phyloP scores from a whole-genome alignment of 2,329 filamentous ascomycete species.

The Fusarium sp. region DNA sequence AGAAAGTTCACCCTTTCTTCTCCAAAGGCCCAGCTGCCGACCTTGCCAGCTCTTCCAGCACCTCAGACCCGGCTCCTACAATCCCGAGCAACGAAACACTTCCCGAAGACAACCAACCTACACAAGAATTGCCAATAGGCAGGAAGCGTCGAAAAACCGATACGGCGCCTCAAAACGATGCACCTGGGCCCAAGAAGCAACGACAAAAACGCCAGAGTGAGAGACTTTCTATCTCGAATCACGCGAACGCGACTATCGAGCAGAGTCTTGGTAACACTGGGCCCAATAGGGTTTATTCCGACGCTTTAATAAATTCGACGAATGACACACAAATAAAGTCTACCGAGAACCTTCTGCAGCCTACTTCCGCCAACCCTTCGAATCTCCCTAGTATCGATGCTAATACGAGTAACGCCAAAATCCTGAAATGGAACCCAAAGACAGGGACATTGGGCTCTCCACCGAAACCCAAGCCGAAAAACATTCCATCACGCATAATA shows the following conservation, averaged over 20 bases:
- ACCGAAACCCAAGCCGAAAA: slow-evolving; percentile 64
- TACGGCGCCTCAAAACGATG: slow-evolving; percentile 41
- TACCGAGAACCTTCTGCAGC: slow-evolving; percentile 1
- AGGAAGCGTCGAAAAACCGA: slow-evolving; percentile 62
- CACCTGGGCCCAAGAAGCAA: slow-evolving; percentile 46
- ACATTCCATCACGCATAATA: slow-evolving; percentile 60
- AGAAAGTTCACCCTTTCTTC: slow-evolving; percentile 71
- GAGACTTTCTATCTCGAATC: slow-evolving; percentile 13
- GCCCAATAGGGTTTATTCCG: no score
- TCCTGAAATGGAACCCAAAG: slow-evolving; percentile 69
- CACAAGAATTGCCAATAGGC: slow-evolving; percentile 49
- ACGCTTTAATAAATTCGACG: slow-evolving; percentile 30
- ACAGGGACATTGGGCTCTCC: slow-evolving; percentile 74
- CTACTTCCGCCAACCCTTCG: slow-evolving; percentile 15
- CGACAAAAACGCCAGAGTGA: slow-evolving; percentile 45
- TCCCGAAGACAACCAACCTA: slow-evolving; percentile 7
- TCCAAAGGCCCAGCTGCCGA: slow-evolving; percentile 46
- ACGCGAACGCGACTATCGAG: slow-evolving; percentile 16
- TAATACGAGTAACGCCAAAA: slow-evolving; percentile 59
- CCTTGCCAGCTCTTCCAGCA: slow-evolving; percentile 9
- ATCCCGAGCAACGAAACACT: slow-evolving; percentile 7
- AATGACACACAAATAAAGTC: slow-evolving; percentile 28
- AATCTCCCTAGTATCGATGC: slow-evolving; percentile 20
- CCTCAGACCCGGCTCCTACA: slow-evolving; percentile 2
- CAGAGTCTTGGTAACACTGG: slow-evolving; percentile 33